phyloP scores from a whole-genome alignment of 2,329 filamentous ascomycete genomes.

The Chrysosporium keratinophilum region DNA sequence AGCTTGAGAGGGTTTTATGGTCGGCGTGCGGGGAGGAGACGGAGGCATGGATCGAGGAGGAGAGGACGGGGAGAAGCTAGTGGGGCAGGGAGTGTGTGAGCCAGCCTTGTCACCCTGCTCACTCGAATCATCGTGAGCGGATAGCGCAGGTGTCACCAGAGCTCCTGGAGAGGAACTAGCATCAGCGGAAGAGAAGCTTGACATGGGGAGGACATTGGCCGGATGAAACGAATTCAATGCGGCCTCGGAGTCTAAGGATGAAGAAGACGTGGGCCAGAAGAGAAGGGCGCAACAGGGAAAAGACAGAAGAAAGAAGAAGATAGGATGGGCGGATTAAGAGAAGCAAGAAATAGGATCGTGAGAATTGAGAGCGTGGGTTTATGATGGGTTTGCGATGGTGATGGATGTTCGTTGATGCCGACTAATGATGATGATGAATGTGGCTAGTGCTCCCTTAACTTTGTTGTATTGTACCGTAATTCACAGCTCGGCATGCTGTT shows the following conservation, averaged over 20 bases:
- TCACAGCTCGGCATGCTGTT: neutral
- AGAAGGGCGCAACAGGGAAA: neutral
- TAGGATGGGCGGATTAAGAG: neutral
- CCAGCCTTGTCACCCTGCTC: constrained; percentile 22
- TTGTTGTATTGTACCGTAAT: constrained; percentile 2
- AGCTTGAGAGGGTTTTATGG: constrained; percentile 23
- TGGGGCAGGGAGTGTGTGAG: constrained; percentile 22
- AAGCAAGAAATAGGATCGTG: constrained; percentile 3
- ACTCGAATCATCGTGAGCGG: constrained; percentile 31
- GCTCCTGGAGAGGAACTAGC: constrained; percentile 33
- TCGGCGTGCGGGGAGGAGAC: constrained; percentile 26
- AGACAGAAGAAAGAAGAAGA: neutral
- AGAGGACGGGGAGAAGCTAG: constrained; percentile 24
- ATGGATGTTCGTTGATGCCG: neutral
- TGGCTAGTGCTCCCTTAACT: constrained; percentile 1
- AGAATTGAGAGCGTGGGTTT: constrained; percentile 2
- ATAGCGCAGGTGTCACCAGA: constrained; percentile 38
- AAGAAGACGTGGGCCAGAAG: neutral
- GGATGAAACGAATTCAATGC: constrained; percentile 4
- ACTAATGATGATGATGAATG: constrained; percentile 3
- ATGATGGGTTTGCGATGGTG: constrained; percentile 1
- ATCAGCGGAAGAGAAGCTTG: constrained; percentile 37
- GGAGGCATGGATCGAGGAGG: constrained; percentile 24
- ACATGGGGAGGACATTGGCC: constrained; percentile 44
- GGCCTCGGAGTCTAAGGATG: neutral